Evolutionary conservation across 345 rosid genomes (phyloP).

Genomic region (Bruguiera parviflora): DNA sequence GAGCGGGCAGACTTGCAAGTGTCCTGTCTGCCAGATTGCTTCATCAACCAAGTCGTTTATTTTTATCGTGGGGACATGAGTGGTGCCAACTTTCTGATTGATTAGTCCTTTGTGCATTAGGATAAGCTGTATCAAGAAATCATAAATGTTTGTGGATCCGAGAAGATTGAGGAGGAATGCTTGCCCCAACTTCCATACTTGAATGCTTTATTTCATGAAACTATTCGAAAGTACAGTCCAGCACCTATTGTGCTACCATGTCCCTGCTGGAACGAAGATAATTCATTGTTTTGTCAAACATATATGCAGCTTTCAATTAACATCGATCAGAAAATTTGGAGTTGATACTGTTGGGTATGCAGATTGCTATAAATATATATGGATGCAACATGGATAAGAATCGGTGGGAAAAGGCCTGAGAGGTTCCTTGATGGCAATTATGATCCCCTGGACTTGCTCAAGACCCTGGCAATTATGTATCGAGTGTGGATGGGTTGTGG

Average conservation of each 20-base stretch:
- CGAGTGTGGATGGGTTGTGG: too few relatives aligned
- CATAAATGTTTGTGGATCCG: conserved; percentile 44
- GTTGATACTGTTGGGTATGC: conserved; percentile 3
- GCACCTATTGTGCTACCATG: conserved; percentile 52
- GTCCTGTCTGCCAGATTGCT: conserved; percentile 51
- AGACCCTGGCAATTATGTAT: too few relatives aligned
- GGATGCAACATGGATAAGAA: conserved; percentile 59
- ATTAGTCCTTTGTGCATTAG: conserved; percentile 20
- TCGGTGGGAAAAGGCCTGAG: too few relatives aligned
- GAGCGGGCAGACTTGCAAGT: conserved; percentile 94
- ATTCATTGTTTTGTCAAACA: not conserved
- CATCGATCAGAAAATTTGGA: not conserved
- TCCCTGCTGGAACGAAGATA: conserved; percentile 76
- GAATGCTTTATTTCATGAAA: conserved; percentile 71
- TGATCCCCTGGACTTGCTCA: too few relatives aligned
- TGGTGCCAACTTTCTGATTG: not conserved
- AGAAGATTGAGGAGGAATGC: conserved; percentile 60
- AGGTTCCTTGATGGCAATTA: too few relatives aligned
- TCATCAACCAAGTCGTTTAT: not conserved
- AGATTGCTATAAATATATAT: conserved; percentile 82
- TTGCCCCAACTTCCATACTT: conserved; percentile 53
- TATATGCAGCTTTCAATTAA: not conserved
- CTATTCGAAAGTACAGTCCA: conserved; percentile 72
- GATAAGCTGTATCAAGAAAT: conserved; percentile 48
- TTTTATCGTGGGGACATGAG: not conserved